Evolutionary conservation across 352 stramenopile genomes (phyloP).

Genomic region (Pythium oligandrum): DNA sequence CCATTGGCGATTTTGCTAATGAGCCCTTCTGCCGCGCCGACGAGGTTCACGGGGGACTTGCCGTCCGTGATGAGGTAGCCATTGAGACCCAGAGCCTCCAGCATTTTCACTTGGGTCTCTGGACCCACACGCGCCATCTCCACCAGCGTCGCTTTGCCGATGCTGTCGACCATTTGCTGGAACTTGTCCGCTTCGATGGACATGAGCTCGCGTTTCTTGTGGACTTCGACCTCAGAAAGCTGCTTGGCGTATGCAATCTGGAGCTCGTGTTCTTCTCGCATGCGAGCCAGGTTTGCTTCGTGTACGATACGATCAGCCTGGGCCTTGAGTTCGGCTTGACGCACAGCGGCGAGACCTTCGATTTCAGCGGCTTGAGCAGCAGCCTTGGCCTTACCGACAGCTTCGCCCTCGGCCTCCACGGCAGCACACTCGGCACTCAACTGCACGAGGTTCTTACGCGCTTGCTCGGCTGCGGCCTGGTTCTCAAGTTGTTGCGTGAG

Average conservation of each 20-base stretch:
- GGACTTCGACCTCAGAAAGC: slow-evolving; percentile 60
- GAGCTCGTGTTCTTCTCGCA: slow-evolving; percentile 63
- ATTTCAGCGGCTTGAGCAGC: slow-evolving; percentile 67
- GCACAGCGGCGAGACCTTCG: slow-evolving; percentile 59
- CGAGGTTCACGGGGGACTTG: slow-evolving; percentile 74
- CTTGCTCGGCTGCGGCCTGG: slow-evolving; percentile 63
- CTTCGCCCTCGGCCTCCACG: slow-evolving; percentile 57
- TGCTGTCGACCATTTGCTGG: slow-evolving; percentile 71
- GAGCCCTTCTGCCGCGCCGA: slow-evolving; percentile 67
- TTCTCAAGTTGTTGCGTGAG: slow-evolving; percentile 78
- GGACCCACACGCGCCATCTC: slow-evolving; percentile 64
- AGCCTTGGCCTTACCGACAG: slow-evolving; percentile 57
- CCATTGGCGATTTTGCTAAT: slow-evolving; percentile 65
- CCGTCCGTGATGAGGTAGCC: slow-evolving; percentile 82
- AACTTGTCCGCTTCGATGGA: slow-evolving; percentile 77
- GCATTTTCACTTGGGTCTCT: slow-evolving; percentile 76
- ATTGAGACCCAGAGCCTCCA: slow-evolving; percentile 69
- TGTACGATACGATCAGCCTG: slow-evolving; percentile 69
- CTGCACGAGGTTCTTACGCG: slow-evolving; percentile 73
- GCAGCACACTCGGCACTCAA: slow-evolving; percentile 65
- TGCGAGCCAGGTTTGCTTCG: slow-evolving; percentile 42
- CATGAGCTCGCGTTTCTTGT: slow-evolving; percentile 78
- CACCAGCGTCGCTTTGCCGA: slow-evolving; percentile 73
- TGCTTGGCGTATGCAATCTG: slow-evolving; percentile 49
- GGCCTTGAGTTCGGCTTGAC: slow-evolving; percentile 58